Evolutionary conservation across 805 yeast species (phyloP), one percentile per base, ranked within the genome.

Genomic region (Candida railenensis): DNA sequence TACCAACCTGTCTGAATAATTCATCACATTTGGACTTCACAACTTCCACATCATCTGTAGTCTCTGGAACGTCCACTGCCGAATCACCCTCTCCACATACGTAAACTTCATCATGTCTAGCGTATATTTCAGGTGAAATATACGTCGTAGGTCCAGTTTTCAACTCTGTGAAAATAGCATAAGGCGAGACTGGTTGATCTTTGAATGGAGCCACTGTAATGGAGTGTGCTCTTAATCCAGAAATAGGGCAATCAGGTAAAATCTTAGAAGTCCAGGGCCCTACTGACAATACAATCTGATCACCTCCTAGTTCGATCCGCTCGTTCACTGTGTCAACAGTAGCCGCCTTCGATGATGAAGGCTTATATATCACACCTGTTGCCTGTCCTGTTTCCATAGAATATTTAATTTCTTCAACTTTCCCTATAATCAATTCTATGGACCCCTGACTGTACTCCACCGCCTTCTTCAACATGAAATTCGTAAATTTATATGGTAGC

Each of bases 31-130:
- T 87, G 42, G 85, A 87, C 48, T 83, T 78, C 19, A 87, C 89
- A 21, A 92, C 94, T 63, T 85, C 90, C 25, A 92, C 97, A 53
- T 90, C 96, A 59, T 89, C 96, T 0, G 96, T 88, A 0, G 96
- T 87, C 57, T 89, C 97, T 3, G 98, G 99, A 30, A 94, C 81
- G 45, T 87, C 91, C 21, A 87, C 96, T 18, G 86, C 77, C 1
- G 95, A 83, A 59, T 90, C 97, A 40, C 97, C 96, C 66, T 94
- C 99, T 39, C 99, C 98, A 68, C 98, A 92, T 1, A 94, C 94
- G 58, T 91, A 92, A 37, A 92, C 94, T 66, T 94, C 99, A 66
- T 92, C 97, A 57, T 83, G 85, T 62, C 99, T 79, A 7, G 98
- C 96, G 64, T 92, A 92, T 51, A 94, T 82, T 62, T 92, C 99